These are phyloP conservation scores for Fragaria nilgerrensis DNA, from an alignment of 306 rosid species.

Conservation along the genomic window DNA sequence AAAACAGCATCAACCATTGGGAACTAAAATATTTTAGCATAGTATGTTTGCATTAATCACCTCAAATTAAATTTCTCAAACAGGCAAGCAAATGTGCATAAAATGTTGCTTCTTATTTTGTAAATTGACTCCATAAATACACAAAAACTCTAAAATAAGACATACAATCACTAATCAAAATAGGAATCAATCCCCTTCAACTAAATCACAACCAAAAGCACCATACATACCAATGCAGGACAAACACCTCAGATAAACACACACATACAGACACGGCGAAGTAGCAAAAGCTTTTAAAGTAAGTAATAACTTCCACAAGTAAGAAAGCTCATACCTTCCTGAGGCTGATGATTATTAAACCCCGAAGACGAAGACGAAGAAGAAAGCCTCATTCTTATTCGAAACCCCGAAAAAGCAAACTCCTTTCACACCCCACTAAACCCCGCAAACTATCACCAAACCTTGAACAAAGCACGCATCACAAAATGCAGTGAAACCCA, in stretches of 20 bases:
- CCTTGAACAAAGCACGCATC: slow-evolving; percentile 20
- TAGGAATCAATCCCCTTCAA: neutral
- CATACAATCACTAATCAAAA: neutral
- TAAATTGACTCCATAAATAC: neutral
- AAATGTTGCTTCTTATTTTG: neutral
- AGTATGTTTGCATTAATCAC: neutral
- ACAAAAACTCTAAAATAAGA: neutral
- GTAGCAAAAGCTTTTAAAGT: neutral
- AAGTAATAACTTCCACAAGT: slow-evolving; percentile 10
- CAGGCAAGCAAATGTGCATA: neutral
- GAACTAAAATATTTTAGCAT: slow-evolving; percentile 7
- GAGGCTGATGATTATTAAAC: slow-evolving; percentile 39
- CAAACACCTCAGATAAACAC: neutral
- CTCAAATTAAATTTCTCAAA: slow-evolving; percentile 14
- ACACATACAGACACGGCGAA: neutral
- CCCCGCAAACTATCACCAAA: slow-evolving; percentile 18
- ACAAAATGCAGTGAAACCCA: slow-evolving; percentile 23
- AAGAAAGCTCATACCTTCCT: slow-evolving; percentile 40
- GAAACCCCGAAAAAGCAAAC: neutral
- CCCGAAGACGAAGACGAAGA: slow-evolving; percentile 45
- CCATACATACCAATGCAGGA: neutral
- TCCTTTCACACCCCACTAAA: slow-evolving; percentile 28
- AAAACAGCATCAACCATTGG: slow-evolving; percentile 4
- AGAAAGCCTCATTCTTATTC: slow-evolving; percentile 47
- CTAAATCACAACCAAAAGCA: neutral